phyloP scores from a whole-genome alignment of 805 yeast species.

The Metschnikowia orientalis region DNA sequence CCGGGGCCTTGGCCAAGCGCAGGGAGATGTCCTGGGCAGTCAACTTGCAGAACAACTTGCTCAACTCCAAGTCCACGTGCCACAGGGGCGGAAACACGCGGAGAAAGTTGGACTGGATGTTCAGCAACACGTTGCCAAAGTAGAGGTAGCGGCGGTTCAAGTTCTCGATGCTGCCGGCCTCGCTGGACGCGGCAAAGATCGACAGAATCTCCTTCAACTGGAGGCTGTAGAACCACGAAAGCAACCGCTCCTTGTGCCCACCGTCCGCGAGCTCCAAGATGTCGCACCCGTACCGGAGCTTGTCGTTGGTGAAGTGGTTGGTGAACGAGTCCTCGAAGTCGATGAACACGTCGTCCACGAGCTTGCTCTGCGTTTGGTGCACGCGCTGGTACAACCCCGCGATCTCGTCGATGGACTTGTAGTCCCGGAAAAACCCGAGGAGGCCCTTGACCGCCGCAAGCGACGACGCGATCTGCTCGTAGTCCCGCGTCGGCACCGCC shows the following conservation, averaged over 20 bases:
- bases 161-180: slow-evolving; percentile 93
- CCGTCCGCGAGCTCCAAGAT: slow-evolving; percentile 64
- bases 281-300: slow-evolving; percentile 61
- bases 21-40: slow-evolving; percentile 65
- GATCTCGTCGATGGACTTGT: slow-evolving; percentile 78
- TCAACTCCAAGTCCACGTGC: slow-evolving; percentile 61
- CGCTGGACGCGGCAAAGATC: slow-evolving; percentile 77
- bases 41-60: slow-evolving; percentile 57
- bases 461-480: slow-evolving; percentile 53
- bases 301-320: slow-evolving; percentile 24
- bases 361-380: slow-evolving; percentile 51
- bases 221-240: slow-evolving; percentile 67
- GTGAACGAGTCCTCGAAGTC: slow-evolving; percentile 58
- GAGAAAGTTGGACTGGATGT: slow-evolving; percentile 49
- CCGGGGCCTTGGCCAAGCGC: slow-evolving; percentile 40
- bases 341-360: slow-evolving; percentile 64
- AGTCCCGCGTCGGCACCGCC: slow-evolving; percentile 44
- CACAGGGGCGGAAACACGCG: slow-evolving; percentile 65
- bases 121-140: slow-evolving; percentile 64
- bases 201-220: slow-evolving; percentile 69
- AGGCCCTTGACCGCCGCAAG: slow-evolving; percentile 71
- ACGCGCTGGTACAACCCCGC: slow-evolving; percentile 60
- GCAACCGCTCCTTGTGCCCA: slow-evolving; percentile 52
- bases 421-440: slow-evolving; percentile 68
- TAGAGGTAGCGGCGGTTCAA: slow-evolving; percentile 75